Evolutionary conservation across 73 alveolate genomes (phyloP).

Genomic region (Paramecium primaurelia): DNA sequence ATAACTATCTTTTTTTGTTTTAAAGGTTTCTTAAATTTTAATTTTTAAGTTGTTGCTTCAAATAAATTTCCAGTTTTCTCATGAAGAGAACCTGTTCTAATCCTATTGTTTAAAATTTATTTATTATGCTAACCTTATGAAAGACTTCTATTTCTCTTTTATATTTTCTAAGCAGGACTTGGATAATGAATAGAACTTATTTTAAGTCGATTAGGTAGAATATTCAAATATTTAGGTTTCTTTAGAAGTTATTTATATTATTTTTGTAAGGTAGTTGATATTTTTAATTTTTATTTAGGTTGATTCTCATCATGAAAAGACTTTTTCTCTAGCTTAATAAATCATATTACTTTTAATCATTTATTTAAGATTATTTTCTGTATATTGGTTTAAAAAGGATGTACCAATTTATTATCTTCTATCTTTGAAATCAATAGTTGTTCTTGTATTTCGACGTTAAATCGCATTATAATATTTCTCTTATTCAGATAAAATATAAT

Average conservation of each 20-base stretch:
- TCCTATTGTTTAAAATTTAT: neutral
- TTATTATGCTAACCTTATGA: neutral
- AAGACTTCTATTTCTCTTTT: neutral
- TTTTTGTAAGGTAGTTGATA: neutral
- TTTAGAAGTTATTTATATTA: neutral
- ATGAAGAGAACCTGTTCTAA: neutral
- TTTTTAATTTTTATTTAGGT: neutral
- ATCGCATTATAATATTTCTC: neutral
- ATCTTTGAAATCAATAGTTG: neutral
- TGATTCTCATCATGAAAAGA: neutral
- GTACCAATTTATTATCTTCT: neutral
- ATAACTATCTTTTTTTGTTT: neutral
- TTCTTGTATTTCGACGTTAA: neutral
- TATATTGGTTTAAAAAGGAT: neutral
- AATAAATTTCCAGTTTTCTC: neutral
- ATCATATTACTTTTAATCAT: neutral
- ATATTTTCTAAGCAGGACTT: neutral
- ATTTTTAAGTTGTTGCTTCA: neutral
- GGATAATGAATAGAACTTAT: neutral
- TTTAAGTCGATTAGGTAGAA: neutral
- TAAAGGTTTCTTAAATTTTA: neutral
- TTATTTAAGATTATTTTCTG: neutral
- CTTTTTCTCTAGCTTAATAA: constrained; percentile 10
- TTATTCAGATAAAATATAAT: neutral
- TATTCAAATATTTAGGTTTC: neutral